Base-by-base conservation (phyloP, 2,329 filamentous ascomycete genomes). In the Cadophora luteo-olivacea region DNA sequence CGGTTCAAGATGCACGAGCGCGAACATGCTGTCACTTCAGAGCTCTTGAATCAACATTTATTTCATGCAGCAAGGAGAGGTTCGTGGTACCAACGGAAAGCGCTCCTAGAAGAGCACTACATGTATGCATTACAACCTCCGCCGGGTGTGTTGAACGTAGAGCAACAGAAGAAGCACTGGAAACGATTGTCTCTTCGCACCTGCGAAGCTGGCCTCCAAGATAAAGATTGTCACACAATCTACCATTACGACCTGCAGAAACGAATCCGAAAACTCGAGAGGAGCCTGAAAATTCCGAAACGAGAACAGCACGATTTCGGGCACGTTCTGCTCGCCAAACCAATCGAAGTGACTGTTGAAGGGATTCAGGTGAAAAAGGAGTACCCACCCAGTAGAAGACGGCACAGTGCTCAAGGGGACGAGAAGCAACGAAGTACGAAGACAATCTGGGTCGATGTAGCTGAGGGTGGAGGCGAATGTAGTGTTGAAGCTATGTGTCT, bases 191-290 rank as follows among this genome's bases (percentile, higher is more conserved):
- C 96, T 0, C 83, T 92, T 4, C 81, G 83, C 8, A 99, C 96
- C 0, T 98, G 96, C 76, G 94, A 97, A 79, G 83, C 87, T 51
- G 96, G 93, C 0, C 84, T 99, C 0, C 91, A 97, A 77, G 96
- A 99, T 75, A 89, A 89, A 33, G 87, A 96, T 67, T 97, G 95
- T 68, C 96, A 99, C 79, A 81, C 97, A 29, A 96, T 97, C 68
- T 95, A 93, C 78, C 95, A 99, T 77, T 93, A 97, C 76, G 95
- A 98, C 75, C 82, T 99, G 7, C 95, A 98, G 78, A 98, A 97
- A 79, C 91, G 96, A 0, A 87, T 97, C n/a, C 86, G 88, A 61
- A 98, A 97, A 80, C 86, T 99, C 0, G 96, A 99, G 79, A 95
- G 89, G 77, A 87, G 88, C 45, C 84, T 98, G 7, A 93, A 91